These are phyloP conservation scores for Myriosclerotinia curreyana DNA, from an alignment of 2,329 filamentous ascomycete genomes.

Conservation along the genomic window DNA sequence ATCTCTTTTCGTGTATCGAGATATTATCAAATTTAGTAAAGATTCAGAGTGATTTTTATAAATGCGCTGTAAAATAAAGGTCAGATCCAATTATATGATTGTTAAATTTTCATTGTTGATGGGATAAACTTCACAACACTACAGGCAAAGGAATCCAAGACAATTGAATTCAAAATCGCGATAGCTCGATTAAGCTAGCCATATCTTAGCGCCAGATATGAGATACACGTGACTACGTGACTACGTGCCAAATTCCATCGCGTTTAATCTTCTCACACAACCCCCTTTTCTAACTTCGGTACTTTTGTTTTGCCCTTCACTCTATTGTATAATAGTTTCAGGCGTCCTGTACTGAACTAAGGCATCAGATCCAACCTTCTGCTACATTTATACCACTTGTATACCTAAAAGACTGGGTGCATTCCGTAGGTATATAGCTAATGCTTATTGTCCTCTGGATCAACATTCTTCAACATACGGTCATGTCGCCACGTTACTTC, in stretches of 20 bases:
- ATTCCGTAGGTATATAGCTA: neutral
- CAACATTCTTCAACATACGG: slow-evolving; percentile 11
- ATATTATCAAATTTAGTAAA: neutral
- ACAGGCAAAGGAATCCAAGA: slow-evolving; percentile 5
- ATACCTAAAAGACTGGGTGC: neutral
- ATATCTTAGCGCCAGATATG: slow-evolving; percentile 8
- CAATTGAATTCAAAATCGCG: slow-evolving; percentile 12
- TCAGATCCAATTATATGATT: neutral
- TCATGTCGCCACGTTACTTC: neutral
- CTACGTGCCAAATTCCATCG: neutral
- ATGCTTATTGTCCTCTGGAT: neutral
- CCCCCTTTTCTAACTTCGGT: neutral
- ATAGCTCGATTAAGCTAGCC: slow-evolving; percentile 15
- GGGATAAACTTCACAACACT: neutral
- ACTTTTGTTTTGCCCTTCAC: too few relatives aligned
- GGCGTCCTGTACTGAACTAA: neutral
- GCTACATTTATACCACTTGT: neutral
- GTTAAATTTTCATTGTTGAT: slow-evolving; percentile 13
- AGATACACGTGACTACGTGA: neutral
- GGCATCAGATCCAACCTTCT: too few relatives aligned
- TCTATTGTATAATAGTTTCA: neutral
- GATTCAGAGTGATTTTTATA: neutral
- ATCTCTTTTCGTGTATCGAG: neutral
- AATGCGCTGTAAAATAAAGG: neutral
- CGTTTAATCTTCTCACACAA: neutral